Conservation (phyloP, 2,329 filamentous ascomycete genomes). For the Fusarium stilboides region DNA sequence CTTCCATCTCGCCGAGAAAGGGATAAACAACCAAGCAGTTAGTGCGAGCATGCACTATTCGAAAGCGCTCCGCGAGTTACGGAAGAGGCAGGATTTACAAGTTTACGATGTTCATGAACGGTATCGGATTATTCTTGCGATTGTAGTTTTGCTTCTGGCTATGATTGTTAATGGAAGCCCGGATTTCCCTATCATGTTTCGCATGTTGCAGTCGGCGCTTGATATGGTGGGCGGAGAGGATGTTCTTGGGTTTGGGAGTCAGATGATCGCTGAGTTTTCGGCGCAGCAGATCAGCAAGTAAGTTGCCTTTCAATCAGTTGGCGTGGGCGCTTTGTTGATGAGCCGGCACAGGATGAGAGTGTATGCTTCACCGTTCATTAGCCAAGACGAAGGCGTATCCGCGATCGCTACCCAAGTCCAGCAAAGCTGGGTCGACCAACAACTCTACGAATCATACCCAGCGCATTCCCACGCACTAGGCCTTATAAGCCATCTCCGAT, state of each 20-base stretch:
- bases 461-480: conserved; percentile 17
- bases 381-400: conserved; percentile 37
- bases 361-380: conserved; percentile 43
- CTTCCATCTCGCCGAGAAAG: conserved; percentile 40
- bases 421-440: conserved; percentile 62
- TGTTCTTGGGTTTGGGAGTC: conserved; percentile 7
- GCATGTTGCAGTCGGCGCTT: conserved; percentile 46
- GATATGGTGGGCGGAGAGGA: conserved; percentile 41
- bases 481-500: conserved; percentile 15
- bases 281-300: conserved; percentile 45
- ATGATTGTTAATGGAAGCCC: conserved; percentile 48
- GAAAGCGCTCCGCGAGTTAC: conserved; percentile 32
- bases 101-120: conserved; percentile 23
- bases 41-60: conserved; percentile 24
- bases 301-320: not conserved
- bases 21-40: not conserved
- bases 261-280: conserved; percentile 36
- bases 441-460: conserved; percentile 60
- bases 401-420: conserved; percentile 31
- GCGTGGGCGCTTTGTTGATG: conserved; percentile 64
- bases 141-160: conserved; percentile 44
- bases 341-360: conserved; percentile 35
- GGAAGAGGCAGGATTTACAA: conserved; percentile 19
- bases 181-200: conserved; percentile 48
- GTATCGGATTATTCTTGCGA: conserved; percentile 40